Evolutionary conservation across 345 rosid species (phyloP).

Genomic region (Boechera divaricarpa): DNA sequence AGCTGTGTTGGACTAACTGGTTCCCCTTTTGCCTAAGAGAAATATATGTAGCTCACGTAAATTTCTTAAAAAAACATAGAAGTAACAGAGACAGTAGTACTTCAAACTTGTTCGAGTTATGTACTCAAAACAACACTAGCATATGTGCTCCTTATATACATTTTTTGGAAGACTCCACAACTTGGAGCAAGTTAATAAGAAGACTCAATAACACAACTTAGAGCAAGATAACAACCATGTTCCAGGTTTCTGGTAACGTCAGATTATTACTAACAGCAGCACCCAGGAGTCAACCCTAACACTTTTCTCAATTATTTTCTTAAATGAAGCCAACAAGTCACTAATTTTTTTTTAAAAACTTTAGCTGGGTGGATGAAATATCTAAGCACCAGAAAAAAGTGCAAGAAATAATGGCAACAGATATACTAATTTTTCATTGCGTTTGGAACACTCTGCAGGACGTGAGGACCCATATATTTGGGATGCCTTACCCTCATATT

Average conservation of each 20-base stretch:
- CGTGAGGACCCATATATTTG: constrained; percentile 3
- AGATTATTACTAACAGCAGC: constrained; percentile 7
- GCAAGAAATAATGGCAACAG: neutral
- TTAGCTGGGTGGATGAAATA: neutral
- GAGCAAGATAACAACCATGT: constrained; percentile 5
- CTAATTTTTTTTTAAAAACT: neutral
- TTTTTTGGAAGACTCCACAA: neutral
- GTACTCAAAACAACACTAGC: constrained; percentile 24
- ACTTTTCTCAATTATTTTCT: neutral
- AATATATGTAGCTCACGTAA: constrained; percentile 12
- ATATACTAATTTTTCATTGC: neutral
- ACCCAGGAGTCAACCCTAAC: constrained; percentile 6
- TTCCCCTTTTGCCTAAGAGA: constrained; percentile 62
- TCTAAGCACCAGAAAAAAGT: constrained; percentile 16
- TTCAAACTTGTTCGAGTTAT: constrained; percentile 19
- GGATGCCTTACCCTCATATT: constrained; percentile 1
- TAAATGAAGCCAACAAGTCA: neutral
- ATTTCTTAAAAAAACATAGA: neutral
- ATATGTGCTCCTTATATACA: constrained; percentile 22
- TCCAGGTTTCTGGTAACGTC: constrained; percentile 2
- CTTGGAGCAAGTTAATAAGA: constrained; percentile 1
- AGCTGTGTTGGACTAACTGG: constrained; percentile 62
- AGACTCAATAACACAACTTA: constrained; percentile 4
- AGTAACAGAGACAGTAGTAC: neutral
- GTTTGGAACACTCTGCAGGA: constrained; percentile 2